Evolutionary conservation across 78 protist genomes (phyloP).

Genomic region (Dictyostelium intermedium): DNA sequence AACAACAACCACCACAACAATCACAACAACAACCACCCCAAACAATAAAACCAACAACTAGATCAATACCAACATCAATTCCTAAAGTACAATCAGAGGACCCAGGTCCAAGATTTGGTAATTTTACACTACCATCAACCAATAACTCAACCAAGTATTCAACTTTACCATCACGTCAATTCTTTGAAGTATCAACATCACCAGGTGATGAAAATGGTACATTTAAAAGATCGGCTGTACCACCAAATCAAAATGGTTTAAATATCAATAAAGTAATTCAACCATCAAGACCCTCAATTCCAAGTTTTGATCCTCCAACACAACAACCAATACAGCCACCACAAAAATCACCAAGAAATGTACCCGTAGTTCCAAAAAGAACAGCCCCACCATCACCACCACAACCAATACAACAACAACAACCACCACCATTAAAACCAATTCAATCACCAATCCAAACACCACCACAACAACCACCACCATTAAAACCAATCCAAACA

Average conservation of each 20-base stretch:
- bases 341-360: background rate
- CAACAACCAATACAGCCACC: background rate
- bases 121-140: background rate
- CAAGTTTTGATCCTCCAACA: slow-evolving; percentile 42
- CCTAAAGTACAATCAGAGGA: slow-evolving; percentile 39
- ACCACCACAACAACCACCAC: slow-evolving; percentile 3
- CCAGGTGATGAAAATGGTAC: background rate
- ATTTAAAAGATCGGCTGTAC: background rate
- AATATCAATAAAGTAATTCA: background rate
- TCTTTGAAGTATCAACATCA: slow-evolving; percentile 32
- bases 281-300: slow-evolving; percentile 27
- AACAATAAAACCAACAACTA: background rate
- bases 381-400: background rate
- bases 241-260: background rate
- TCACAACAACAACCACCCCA: background rate
- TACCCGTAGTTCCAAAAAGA: background rate
- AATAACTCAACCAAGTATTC: slow-evolving; percentile 3
- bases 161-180: slow-evolving; percentile 48
- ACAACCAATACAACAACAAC: background rate
- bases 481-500: background rate
- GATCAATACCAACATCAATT: background rate
- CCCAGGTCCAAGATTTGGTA: slow-evolving; percentile 52
- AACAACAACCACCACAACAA: background rate
- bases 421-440: background rate
- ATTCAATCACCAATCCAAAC: no score